Conservation (phyloP, 225 moss, liverwort and hornwort species). For the Anthoceros angustus region DNA sequence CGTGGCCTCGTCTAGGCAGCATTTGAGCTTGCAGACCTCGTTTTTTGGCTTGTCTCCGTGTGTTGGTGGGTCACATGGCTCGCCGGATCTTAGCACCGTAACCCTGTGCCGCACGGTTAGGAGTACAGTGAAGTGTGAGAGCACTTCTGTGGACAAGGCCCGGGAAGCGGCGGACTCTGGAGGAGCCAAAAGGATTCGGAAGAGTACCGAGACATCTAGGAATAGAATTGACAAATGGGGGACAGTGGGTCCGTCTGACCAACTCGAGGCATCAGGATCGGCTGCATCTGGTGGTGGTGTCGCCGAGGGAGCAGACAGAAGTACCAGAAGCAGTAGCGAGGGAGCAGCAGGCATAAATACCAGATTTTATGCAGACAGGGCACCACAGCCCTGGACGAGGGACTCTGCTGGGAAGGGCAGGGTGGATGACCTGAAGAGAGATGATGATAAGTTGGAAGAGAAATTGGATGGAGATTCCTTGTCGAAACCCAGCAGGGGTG, state of each 20-base stretch:
- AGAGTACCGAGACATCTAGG: neutral
- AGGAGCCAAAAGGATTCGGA: neutral
- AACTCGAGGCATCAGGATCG: neutral
- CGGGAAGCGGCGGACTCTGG: neutral
- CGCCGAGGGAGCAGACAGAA: neutral
- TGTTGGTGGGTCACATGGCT: neutral
- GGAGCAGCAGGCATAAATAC: too few relatives aligned
- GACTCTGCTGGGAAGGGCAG: neutral
- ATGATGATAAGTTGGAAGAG: neutral
- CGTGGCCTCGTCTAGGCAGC: conserved; percentile 2
- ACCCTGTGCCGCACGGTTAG: neutral
- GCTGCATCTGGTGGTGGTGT: neutral
- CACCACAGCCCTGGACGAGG: neutral
- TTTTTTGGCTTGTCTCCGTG: neutral
- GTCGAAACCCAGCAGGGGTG: conserved; percentile 26
- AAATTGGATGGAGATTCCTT: neutral
- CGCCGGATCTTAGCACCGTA: neutral
- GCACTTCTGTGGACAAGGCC: neutral
- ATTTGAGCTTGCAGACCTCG: neutral
- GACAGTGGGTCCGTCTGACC: neutral
- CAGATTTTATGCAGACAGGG: too few relatives aligned
- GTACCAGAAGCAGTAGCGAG: neutral
- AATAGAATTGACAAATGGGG: neutral
- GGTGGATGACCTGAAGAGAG: neutral
- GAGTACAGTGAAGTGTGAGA: neutral